Evolutionary conservation across 768 basidiomycete genomes (phyloP), one percentile per base, ranked within the genome.

Genomic region (Boletus pseudopeckii): DNA sequence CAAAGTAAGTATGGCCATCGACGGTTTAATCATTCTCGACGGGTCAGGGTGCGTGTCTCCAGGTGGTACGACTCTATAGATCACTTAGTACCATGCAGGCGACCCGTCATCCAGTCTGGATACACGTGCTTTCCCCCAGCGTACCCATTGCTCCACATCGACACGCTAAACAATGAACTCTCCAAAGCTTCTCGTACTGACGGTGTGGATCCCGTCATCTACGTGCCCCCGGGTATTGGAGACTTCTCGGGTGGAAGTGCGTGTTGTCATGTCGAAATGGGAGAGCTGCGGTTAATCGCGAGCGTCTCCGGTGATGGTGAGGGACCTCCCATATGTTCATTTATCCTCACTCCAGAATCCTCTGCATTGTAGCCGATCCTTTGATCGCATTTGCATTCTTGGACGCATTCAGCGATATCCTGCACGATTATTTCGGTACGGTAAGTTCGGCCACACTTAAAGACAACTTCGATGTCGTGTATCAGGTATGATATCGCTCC

Each of bases 391-490:
- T 98, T 65, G 80, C 92, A 1, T 97, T 96, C 67, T 69, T 97
- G 28, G 84, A 90, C 64, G 84, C 88, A 1, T 95, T 98, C 67
- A 71, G 89, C 36, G 86, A 90, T 47, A 87, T 95, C 43, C 72
- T 98, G 42, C 75, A 77, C 45, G 92, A 96, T 55, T 98, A 98
- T 66, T 85, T 97, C 59, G 93, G 91, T 1, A 80, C 83, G n/a
- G 77, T 95, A 22, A 90, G 88, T 32, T 83, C 89, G 24, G 79
- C 82, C 6, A 85, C 83, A 3, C 72, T 98, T 59, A 90, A 85
- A 62, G 93, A 97, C 55, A 91, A 96, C 69, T 96, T 97, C 69
- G 95, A 98, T 64, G 83, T 92, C 24, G 93, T 97, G 7, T 96
- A 98, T 65, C 94, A 96, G 77, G 92, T 90, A 57, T 24, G 80